Evolutionary conservation across 495 filamentous ascomycete genomes (phyloP), one percentile per base, ranked within the genome.

Genomic region (Penicillium robsamsonii): DNA sequence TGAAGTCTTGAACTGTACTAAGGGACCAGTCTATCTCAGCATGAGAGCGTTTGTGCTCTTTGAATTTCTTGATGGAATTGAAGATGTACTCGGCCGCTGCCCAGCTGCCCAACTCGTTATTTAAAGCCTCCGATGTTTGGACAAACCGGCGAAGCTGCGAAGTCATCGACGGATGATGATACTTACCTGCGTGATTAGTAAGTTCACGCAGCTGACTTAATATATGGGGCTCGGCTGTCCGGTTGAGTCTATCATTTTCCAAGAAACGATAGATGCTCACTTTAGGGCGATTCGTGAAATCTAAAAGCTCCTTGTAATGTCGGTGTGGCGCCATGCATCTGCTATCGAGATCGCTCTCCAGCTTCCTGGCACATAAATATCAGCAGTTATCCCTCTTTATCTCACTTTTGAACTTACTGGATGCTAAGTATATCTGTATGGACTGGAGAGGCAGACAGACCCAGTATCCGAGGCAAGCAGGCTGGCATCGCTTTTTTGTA

Each of bases 241-340:
- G 3, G 33, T 8, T 3, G 33, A 37, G 33, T 37, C 33, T 8
- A 37, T 37, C 33, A 37, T 37, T 8, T 4, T 37, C 33, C 10
- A 37, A 37, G 33, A 37, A 37, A 10, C 33, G 33, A 37, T 37
- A 37, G 10, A 37, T 37, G 33, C 33, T 4, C 33, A 37, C 33
- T 8, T 37, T 8, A 37, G 33, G 33, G 10, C 44, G 42, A 45
- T 56, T 56, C 7, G 53, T 56, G 5, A 42, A 56, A 15, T 47
- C 29, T 15, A 56, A 10, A 10, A 56, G 40, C 40, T 48, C 25
- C 11, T 43, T 4, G 29, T 56, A 56, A 31, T 27, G 35, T 35
- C 33, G 33, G 10, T 37, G 3, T 8, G 33, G 33, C 3, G 3
- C 33, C 33, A 37, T 48, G 8, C 37, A 24, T n/a, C 12, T 53